Evolutionary conservation across 345 rosid genomes (phyloP).

Genomic region (Lepidium africanum): DNA sequence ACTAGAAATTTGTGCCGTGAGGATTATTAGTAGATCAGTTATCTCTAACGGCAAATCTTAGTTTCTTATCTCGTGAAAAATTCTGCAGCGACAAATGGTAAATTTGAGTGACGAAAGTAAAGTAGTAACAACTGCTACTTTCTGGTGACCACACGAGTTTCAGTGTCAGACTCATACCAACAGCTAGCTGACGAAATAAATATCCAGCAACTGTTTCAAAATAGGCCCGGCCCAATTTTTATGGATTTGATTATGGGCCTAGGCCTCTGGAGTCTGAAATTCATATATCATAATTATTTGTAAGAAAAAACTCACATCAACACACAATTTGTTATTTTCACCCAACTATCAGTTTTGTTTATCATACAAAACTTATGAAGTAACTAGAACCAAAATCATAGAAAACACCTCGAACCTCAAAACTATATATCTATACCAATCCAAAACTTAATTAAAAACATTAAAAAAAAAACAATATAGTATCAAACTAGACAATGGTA

Average conservation of each 20-base stretch:
- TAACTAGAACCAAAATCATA: conserved; percentile 17
- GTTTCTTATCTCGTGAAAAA: conserved; percentile 35
- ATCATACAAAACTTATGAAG: conserved; percentile 21
- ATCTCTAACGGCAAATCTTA: no score
- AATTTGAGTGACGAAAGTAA: conserved; percentile 40
- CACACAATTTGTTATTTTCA: not conserved
- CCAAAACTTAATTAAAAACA: not conserved
- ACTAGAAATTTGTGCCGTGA: not conserved
- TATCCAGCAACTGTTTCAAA: conserved; percentile 52
- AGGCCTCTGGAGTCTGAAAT: not conserved
- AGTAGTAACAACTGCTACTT: conserved; percentile 29
- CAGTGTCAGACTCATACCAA: conserved; percentile 30
- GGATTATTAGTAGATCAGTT: not conserved
- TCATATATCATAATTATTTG: no score
- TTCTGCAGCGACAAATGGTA: conserved; percentile 46
- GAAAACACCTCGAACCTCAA: conserved; percentile 11
- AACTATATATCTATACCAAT: not conserved
- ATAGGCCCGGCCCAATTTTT: conserved; percentile 11
- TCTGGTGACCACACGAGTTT: conserved; percentile 33
- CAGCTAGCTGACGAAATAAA: conserved; percentile 24
- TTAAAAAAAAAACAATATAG: no score
- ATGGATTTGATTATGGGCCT: not conserved
- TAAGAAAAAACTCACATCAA: no score
- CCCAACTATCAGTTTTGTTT: not conserved
- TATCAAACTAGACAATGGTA: not conserved